Percentiles rank a stretch among this genome's conserved stretches.
phyloP scores from a whole-genome alignment of 208 protist species.

The Angomonas ambiguus region DNA sequence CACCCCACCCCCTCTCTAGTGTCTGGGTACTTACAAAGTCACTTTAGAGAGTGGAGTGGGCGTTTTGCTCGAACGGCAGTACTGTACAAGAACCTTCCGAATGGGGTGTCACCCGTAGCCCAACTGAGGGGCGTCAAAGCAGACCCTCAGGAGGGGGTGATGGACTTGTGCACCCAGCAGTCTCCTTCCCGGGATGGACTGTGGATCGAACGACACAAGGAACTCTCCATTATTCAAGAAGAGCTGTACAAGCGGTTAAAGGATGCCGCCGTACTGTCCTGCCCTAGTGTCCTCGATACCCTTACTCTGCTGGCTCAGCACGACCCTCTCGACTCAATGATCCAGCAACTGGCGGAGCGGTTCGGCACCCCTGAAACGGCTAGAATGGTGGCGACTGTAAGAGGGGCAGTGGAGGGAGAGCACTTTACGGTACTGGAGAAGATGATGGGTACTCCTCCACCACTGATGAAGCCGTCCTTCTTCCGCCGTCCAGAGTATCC shows the following conservation, averaged over 20 bases:
- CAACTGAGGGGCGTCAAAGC: background rate
- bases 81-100: background rate
- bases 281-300: slow-evolving; percentile 22
- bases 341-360: slow-evolving; percentile 5
- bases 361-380: slow-evolving; percentile 26
- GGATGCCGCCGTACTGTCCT: slow-evolving; percentile 20
- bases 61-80: background rate
- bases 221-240: slow-evolving; percentile 14
- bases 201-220: background rate
- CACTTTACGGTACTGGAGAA: slow-evolving; percentile 24
- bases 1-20: too few relatives aligned
- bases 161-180: background rate
- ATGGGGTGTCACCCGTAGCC: background rate
- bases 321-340: slow-evolving; percentile 10
- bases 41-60: too few relatives aligned
- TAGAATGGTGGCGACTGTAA: slow-evolving; percentile 29
- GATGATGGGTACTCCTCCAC: slow-evolving; percentile 26
- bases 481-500: slow-evolving; percentile 14
- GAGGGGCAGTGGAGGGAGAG: slow-evolving; percentile 26
- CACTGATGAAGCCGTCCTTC: slow-evolving; percentile 23
- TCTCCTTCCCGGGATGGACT: background rate
- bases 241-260: slow-evolving; percentile 20
- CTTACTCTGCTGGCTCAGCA: slow-evolving; percentile 19
- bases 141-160: background rate
- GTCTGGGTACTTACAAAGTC: too few relatives aligned